A percentile compares a stretch with the other conserved stretches of the same genome.
phyloP scores from a whole-genome alignment of 257 asterid genomes.

The Misopates orontium region DNA sequence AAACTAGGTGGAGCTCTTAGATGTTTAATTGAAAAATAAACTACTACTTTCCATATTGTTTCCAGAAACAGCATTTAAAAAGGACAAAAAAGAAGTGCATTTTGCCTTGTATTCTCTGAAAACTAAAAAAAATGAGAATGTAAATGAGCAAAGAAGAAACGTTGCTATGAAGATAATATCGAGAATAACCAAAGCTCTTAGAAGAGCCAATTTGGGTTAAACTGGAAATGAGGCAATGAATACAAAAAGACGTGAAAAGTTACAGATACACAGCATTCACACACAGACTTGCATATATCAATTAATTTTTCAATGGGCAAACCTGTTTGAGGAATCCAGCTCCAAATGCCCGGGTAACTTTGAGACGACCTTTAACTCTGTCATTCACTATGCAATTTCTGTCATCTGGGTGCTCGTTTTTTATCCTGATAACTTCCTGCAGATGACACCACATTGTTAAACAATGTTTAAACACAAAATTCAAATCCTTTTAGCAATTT shows the following conservation, averaged over 20 bases:
- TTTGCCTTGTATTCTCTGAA: not conserved
- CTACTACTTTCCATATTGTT: no score
- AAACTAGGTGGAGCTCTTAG: not conserved
- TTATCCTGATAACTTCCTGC: conserved; percentile 88
- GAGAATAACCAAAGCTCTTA: not conserved
- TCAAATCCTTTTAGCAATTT: conserved; percentile 18
- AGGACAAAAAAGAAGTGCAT: no score
- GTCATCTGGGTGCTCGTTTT: conserved; percentile 98
- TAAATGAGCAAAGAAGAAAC: not conserved
- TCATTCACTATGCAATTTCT: conserved; percentile 83
- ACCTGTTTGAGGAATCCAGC: conserved; percentile 99
- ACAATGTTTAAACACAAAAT: conserved; percentile 18
- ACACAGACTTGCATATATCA: conserved; percentile 8
- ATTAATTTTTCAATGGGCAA: conserved; percentile 25
- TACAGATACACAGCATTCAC: conserved; percentile 10
- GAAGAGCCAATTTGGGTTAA: not conserved
- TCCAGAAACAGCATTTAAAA: no score
- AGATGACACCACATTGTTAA: conserved; percentile 15
- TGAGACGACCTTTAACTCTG: conserved; percentile 94
- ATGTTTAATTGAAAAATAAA: not conserved
- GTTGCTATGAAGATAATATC: no score
- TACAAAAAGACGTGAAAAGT: conserved; percentile 5
- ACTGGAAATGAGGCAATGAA: not conserved
- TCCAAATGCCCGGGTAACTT: conserved; percentile 98
- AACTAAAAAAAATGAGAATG: not conserved